Evolutionary conservation across 257 asterid species (phyloP).

Genomic region (Jacaranda mimosifolia): DNA sequence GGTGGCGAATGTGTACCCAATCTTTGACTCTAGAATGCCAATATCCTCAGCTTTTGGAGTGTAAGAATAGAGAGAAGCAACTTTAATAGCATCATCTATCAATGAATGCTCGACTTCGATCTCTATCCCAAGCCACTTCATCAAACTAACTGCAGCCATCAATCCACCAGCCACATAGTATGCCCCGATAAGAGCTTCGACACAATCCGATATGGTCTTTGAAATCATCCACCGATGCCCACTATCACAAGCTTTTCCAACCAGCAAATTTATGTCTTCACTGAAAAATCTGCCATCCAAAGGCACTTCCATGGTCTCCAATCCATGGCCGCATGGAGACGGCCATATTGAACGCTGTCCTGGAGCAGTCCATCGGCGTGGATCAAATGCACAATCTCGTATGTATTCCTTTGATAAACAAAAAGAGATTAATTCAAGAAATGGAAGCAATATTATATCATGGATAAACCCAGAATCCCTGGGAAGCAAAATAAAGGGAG

Average conservation of each 20-base stretch:
- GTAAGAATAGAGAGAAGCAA: conserved; percentile 70
- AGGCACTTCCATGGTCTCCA: conserved; percentile 81
- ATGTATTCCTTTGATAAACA: conserved; percentile 62
- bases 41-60: conserved; percentile 63
- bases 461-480: not conserved
- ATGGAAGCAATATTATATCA: too few relatives aligned
- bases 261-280: conserved; percentile 57
- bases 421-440: conserved; percentile 11
- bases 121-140: conserved; percentile 92
- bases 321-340: conserved; percentile 70
- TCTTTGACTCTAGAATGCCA: conserved; percentile 63
- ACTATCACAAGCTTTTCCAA: conserved; percentile 86
- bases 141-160: conserved; percentile 66
- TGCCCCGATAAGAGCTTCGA: conserved; percentile 98
- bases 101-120: conserved; percentile 60
- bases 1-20: conserved; percentile 67
- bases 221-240: conserved; percentile 97
- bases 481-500: conserved; percentile 8
- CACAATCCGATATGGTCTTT: conserved; percentile 89
- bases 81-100: conserved; percentile 64
- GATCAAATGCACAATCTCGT: conserved; percentile 80
- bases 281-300: conserved; percentile 55
- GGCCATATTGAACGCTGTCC: conserved; percentile 84
- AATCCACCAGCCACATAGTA: conserved; percentile 88
- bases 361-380: conserved; percentile 93